phyloP scores from a whole-genome alignment of 2,329 filamentous ascomycete genomes.

The Aspergillus luchuensis region DNA sequence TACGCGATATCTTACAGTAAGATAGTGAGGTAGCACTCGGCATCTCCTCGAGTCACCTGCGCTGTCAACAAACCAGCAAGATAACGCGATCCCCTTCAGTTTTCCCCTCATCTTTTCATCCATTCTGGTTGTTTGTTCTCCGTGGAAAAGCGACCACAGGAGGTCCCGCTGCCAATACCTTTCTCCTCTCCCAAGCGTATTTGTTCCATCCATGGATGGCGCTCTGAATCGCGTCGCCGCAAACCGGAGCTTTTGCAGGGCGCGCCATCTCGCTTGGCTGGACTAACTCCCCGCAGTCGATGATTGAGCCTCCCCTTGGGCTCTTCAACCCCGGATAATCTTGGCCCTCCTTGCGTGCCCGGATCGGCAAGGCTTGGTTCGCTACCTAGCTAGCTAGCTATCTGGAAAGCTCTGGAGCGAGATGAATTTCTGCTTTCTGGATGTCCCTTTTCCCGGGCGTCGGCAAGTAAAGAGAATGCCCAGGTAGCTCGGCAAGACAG shows the following conservation, averaged over 20 bases:
- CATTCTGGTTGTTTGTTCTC: neutral
- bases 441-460: constrained; percentile 5
- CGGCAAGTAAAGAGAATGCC: neutral
- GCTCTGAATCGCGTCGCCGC: neutral
- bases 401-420: neutral
- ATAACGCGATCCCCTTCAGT: neutral
- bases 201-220: neutral
- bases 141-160: neutral
- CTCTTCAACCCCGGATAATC: constrained; percentile 16
- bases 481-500: neutral
- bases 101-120: neutral
- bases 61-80: neutral
- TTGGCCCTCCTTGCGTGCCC: constrained; percentile 9
- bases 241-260: neutral
- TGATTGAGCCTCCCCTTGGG: constrained; percentile 18
- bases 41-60: neutral
- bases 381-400: neutral
- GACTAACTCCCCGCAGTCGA: constrained; percentile 17
- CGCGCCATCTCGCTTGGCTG: constrained; percentile 17
- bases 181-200: neutral
- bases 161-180: neutral
- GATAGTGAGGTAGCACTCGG: constrained; percentile 1
- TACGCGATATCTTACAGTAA: constrained; percentile 7
- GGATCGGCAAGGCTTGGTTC: constrained; percentile 17
- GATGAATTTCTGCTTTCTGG: neutral